Evolutionary conservation across 345 rosid genomes (phyloP), one percentile per base, ranked within the genome.

Genomic region (Erysimum cheiranthoides): DNA sequence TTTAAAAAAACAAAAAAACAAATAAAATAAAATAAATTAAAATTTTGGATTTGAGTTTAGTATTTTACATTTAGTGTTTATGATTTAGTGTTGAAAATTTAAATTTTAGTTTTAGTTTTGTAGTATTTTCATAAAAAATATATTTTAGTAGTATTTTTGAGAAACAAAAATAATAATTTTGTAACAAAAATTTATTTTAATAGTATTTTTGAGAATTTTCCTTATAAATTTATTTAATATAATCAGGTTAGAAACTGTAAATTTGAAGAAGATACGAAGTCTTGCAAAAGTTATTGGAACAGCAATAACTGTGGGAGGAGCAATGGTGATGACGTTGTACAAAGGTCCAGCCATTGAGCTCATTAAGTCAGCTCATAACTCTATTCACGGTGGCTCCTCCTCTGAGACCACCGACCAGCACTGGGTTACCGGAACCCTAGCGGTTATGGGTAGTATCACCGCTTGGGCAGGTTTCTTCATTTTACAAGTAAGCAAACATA

Each of bases 301-400:
- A 8, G 82, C 52, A 3, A 78, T 94, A 42, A 92, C 97, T 0
- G 86, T 92, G 2, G 65, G 69, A 7, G 98, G 98, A 74, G 96
- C 98, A 0, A 90, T 90, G 98, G 92, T 89, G 17, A 94, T 94
- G 98, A 94, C 98, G 2, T 70, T 94, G 39, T 89, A 87, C 89
- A 92, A 87, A 72, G 98, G 98, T 50, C 98, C 97, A 32, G 80
- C 88, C 56, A 52, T 94, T 17, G 74, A 89, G 42, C 78, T 94
- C 36, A 14, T 85, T 1, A 78, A 63, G 8, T 82, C 80, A 1
- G 88, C 86, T 56, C 75, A 53, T 10, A 32, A 49, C 63, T 79
- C 84, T 71, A 82, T 76, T 6, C 83, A 46, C 4, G 64, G 73
- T 9, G 57, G 69, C 36, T 39, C 62, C 60, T 56, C 80, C 70